These are phyloP conservation scores for Termitomyces sp. DNA, from an alignment of 768 basidiomycete species.

Conservation along the genomic window DNA sequence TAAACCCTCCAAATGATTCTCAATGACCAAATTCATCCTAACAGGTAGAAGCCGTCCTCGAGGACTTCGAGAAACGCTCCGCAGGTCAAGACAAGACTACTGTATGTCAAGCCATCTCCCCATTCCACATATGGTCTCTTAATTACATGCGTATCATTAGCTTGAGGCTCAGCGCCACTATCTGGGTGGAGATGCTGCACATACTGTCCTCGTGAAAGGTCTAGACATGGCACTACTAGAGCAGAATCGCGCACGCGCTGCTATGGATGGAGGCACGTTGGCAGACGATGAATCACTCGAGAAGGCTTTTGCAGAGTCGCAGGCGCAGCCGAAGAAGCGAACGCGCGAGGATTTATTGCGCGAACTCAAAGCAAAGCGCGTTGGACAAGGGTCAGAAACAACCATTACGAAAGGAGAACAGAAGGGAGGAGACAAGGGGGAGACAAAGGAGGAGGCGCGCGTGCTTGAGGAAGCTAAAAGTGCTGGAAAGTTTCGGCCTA, in stretches of 20 bases:
- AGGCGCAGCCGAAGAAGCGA: constrained; percentile 49
- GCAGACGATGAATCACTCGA: constrained; percentile 85
- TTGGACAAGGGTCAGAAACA: constrained; percentile 11
- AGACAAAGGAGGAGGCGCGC: constrained; percentile 26
- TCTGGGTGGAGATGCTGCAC: constrained; percentile 81
- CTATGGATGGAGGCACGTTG: constrained; percentile 31
- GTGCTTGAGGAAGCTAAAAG: constrained; percentile 42
- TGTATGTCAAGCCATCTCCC: constrained; percentile 34
- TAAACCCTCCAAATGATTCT: not conserved
- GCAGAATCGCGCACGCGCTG: constrained; percentile 70
- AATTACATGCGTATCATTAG: constrained; percentile 28
- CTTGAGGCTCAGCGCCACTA: constrained; percentile 73
- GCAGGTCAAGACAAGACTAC: constrained; percentile 56
- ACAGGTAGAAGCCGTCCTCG: constrained; percentile 76
- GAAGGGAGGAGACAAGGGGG: constrained; percentile 19
- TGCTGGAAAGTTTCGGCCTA: constrained; percentile 51
- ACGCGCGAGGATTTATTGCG: constrained; percentile 75
- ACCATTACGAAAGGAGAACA: constrained; percentile 8
- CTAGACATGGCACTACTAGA: constrained; percentile 85
- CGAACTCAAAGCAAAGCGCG: constrained; percentile 66
- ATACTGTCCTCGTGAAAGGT: constrained; percentile 86
- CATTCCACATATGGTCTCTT: not conserved
- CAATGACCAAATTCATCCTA: not conserved
- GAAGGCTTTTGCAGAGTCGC: constrained; percentile 46
- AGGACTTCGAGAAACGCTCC: constrained; percentile 73